Evolutionary conservation across 352 stramenopile species (phyloP), one percentile per base, ranked within the genome.

Genomic region (Pythium pyrilobum): DNA sequence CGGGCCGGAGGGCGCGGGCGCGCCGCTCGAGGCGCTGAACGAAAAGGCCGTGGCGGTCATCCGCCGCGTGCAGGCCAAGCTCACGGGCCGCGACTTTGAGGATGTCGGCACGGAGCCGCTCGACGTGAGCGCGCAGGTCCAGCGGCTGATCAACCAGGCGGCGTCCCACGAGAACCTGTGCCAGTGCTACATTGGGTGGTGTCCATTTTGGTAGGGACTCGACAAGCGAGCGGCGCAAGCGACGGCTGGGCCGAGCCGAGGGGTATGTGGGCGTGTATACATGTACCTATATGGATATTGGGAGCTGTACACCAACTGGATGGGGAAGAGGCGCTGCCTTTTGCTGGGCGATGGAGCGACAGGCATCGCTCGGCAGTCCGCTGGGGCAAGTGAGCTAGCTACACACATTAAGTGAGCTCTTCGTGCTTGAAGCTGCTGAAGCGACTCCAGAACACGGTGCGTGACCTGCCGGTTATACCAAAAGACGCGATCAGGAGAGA

Each of bases 151-250:
- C 67, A 79, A 96, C 34, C 96, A 99, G 59, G 97, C 97, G 15
- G 98, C 97, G 6, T 98, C 94, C 8, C 95, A 97, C 52, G 96
- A 99, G 64, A 99, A 99, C 69, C 75, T 99, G 27, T 98, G 94
- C 56, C 96, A 99, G 65, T 90, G 96, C 48, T 99, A 99, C 65
- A 97, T 99, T 60, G 97, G 97, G 28, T 99, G 96, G 96, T 99
- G 83, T 69, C 83, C 83, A n/a, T 94, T 94, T 49, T 94, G 83
- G 83, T 93, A 74, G 15, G 13, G 5, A 47, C 24, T 13, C 13
- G 40, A n/a, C n/a, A n/a, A n/a, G n/a, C n/a, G n/a, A n/a, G n/a
- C n/a, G n/a, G n/a, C n/a, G n/a, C n/a, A n/a, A n/a, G n/a, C n/a
- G n/a, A n/a, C n/a, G n/a, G n/a, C n/a, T n/a, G n/a, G n/a, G n/a